phyloP scores from a whole-genome alignment of 768 basidiomycete genomes.

The Nidularia sp. region DNA sequence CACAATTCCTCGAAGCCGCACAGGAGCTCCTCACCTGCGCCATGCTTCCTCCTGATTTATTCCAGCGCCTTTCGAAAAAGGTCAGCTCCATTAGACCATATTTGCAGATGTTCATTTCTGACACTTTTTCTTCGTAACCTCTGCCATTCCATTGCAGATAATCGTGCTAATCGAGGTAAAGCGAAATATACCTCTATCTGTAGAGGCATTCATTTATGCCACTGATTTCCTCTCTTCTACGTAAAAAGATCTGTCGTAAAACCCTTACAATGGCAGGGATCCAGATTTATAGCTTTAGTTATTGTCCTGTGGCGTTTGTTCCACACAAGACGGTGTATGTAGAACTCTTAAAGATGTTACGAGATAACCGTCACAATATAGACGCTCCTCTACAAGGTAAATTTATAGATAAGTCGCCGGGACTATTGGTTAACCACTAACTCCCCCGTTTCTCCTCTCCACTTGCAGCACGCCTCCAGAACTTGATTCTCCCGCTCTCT shows the following conservation, averaged over 20 bases:
- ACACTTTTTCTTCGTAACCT: not conserved
- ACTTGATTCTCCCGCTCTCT: conserved; percentile 25
- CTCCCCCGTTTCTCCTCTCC: conserved; percentile 12
- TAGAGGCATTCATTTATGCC: conserved; percentile 2
- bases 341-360: conserved; percentile 38
- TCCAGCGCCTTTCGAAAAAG: conserved; percentile 26
- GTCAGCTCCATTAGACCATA: conserved; percentile 12
- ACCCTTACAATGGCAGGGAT: conserved; percentile 40
- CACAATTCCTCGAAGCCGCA: conserved; percentile 23
- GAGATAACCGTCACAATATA: conserved; percentile 25
- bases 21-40: conserved; percentile 20
- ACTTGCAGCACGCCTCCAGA: conserved; percentile 13
- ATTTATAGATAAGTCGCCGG: conserved; percentile 4
- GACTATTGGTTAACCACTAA: not conserved
- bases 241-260: conserved; percentile 37
- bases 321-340: conserved; percentile 47
- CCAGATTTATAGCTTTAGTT: conserved; percentile 39
- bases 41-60: conserved; percentile 13
- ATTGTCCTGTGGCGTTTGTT: conserved; percentile 33
- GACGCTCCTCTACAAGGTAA: conserved; percentile 29
- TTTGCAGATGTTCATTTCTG: not conserved
- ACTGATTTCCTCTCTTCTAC: conserved; percentile 2
- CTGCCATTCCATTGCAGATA: conserved; percentile 27
- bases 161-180: conserved; percentile 49
- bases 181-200: conserved; percentile 1